A percentile compares a stretch with the other conserved stretches of the same genome.
Evolutionary conservation across 2,329 filamentous ascomycete genomes (phyloP).

Genomic region (Coniochaeta prunicola): DNA sequence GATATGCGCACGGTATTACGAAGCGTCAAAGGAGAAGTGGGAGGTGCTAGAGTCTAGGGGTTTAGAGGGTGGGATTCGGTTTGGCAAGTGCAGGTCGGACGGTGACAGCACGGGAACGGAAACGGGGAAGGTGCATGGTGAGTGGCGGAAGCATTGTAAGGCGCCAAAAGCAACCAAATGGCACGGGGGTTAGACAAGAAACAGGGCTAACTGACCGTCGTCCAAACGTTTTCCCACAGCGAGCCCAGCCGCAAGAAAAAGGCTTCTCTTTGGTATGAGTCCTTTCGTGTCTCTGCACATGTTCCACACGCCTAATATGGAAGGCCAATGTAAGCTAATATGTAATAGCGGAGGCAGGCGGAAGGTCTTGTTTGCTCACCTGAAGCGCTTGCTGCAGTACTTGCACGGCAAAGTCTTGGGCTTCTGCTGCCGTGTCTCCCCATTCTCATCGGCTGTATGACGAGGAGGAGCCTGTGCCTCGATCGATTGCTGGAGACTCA

Average conservation of each 20-base stretch:
- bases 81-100: background rate
- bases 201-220: conserved; percentile 42
- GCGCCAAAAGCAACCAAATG: conserved; percentile 6
- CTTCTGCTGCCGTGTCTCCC: conserved; percentile 48
- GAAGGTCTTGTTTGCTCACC: conserved; percentile 32
- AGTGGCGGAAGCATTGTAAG: conserved; percentile 6
- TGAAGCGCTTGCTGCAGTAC: conserved; percentile 56
- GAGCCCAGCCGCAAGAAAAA: conserved; percentile 51
- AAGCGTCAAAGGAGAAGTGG: conserved; percentile 10
- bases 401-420: conserved; percentile 56
- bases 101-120: conserved; percentile 1
- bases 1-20: conserved; percentile 14
- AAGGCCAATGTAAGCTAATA: conserved; percentile 33
- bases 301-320: conserved; percentile 50
- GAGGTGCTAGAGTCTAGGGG: background rate
- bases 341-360: conserved; percentile 18
- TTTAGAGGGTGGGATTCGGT: background rate
- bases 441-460: conserved; percentile 46
- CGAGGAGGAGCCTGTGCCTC: conserved; percentile 2
- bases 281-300: conserved; percentile 56
- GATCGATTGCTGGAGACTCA: conserved; percentile 1
- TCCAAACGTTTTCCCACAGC: conserved; percentile 56
- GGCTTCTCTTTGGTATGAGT: conserved; percentile 61
- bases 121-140: background rate
- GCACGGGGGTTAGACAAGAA: conserved; percentile 6